Evolutionary conservation across 371 early-diverging fungal species (phyloP).

Genomic region (Mucor ambiguus): DNA sequence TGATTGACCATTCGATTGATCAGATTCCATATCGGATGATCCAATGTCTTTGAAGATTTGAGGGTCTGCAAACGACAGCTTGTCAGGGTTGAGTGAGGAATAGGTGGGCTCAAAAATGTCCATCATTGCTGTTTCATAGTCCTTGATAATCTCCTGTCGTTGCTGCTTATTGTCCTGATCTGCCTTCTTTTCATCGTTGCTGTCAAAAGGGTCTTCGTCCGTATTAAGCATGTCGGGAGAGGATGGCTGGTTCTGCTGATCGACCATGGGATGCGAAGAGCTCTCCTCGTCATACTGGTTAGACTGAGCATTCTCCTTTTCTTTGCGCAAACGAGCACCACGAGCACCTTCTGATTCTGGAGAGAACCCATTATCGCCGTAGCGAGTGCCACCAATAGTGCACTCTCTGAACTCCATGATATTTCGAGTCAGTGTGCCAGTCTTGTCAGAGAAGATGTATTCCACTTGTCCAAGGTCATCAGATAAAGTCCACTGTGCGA

Average conservation of each 20-base stretch:
- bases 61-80: slow-evolving; percentile 86
- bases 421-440: slow-evolving; percentile 98
- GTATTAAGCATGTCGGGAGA: neutral
- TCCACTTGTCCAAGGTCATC: slow-evolving; percentile 97
- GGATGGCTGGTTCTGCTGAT: neutral
- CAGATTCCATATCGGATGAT: neutral
- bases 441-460: slow-evolving; percentile 97
- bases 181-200: slow-evolving; percentile 7
- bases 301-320: slow-evolving; percentile 27
- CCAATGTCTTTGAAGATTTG: slow-evolving; percentile 69
- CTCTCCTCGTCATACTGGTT: slow-evolving; percentile 28
- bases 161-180: slow-evolving; percentile 16
- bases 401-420: slow-evolving; percentile 88
- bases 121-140: slow-evolving; percentile 61
- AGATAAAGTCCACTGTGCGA: slow-evolving; percentile 81
- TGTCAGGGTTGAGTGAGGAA: slow-evolving; percentile 63
- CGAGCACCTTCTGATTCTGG: slow-evolving; percentile 64
- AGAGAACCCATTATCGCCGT: slow-evolving; percentile 75
- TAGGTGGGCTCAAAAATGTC: slow-evolving; percentile 73
- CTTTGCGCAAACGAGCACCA: slow-evolving; percentile 49
- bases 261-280: neutral
- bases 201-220: slow-evolving; percentile 13
- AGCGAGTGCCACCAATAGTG: slow-evolving; percentile 79
- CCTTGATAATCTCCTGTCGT: slow-evolving; percentile 50
- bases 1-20: neutral